Evolutionary conservation across 78 protist genomes (phyloP).

Genomic region (Planoprotostelium fungivorum): DNA sequence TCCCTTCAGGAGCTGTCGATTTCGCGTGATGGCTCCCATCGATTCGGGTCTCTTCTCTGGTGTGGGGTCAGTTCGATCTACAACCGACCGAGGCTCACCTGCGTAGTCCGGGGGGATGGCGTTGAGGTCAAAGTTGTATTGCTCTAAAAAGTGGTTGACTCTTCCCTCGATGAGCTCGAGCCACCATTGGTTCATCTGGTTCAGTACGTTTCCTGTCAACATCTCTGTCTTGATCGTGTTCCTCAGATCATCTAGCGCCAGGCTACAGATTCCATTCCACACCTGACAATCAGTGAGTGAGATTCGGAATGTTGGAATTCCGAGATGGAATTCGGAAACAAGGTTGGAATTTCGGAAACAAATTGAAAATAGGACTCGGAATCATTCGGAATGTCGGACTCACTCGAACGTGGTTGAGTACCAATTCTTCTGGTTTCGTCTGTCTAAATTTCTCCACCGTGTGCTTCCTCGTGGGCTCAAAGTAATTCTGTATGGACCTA

Average conservation of each 20-base stretch:
- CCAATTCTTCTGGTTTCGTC: not conserved
- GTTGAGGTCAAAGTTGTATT: not conserved
- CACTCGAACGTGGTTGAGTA: not conserved
- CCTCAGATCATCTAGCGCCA: not conserved
- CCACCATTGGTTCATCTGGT: not conserved
- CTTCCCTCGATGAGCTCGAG: not conserved
- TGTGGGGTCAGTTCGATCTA: too few species aligned
- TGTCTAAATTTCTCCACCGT: not conserved
- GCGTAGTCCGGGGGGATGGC: not conserved
- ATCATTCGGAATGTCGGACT: too few species aligned
- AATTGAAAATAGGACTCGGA: too few species aligned
- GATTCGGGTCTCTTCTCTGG: not conserved
- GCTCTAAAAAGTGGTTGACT: not conserved
- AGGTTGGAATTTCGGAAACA: too few species aligned
- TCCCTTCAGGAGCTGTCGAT: not conserved
- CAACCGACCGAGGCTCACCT: too few species aligned
- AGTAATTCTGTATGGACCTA: not conserved
- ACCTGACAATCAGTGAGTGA: too few species aligned
- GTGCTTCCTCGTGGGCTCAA: not conserved
- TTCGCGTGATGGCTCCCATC: not conserved
- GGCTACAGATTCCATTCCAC: not conserved
- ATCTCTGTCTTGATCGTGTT: not conserved
- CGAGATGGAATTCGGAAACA: too few species aligned
- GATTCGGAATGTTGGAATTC: too few species aligned
- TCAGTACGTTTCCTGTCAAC: not conserved